phyloP scores from a whole-genome alignment of 2,329 filamentous ascomycete species.

The Parastagonospora avenae region DNA sequence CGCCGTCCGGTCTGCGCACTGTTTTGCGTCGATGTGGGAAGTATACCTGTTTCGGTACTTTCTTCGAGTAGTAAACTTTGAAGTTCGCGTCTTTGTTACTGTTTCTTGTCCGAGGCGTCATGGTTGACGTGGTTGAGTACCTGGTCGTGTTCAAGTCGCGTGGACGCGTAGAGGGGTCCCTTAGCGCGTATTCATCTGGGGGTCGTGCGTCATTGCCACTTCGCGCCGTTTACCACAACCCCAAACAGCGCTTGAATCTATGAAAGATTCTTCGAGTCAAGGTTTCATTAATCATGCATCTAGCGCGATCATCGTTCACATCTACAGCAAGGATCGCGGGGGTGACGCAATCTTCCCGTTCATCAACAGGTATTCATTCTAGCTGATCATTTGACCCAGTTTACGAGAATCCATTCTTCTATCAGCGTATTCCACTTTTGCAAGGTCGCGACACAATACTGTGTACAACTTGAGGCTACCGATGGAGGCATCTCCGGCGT shows the following conservation, averaged over 20 bases:
- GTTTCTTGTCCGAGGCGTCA: slow-evolving; percentile 36
- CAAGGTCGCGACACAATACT: no score
- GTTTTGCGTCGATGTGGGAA: slow-evolving; percentile 38
- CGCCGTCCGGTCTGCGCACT: slow-evolving; percentile 26
- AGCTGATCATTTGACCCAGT: no score
- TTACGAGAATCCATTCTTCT: no score
- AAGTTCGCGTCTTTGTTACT: slow-evolving; percentile 30
- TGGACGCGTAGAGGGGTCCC: slow-evolving; percentile 28
- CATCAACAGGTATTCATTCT: no score
- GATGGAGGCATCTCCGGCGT: not conserved
- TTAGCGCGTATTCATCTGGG: slow-evolving; percentile 10
- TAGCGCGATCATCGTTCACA: no score
- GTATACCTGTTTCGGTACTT: slow-evolving; percentile 31
- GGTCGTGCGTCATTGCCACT: slow-evolving; percentile 9
- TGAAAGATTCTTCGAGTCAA: no score
- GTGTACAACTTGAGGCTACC: no score
- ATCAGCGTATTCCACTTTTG: no score
- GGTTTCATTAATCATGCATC: no score
- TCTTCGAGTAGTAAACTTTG: slow-evolving; percentile 41
- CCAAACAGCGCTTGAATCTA: not conserved
- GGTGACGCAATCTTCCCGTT: no score
- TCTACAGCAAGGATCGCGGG: no score
- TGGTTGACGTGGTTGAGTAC: slow-evolving; percentile 6
- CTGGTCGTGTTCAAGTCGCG: slow-evolving; percentile 14
- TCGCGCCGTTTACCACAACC: not conserved